Base-by-base conservation (phyloP, 1,139 yeast species). In the Taiozyma sp. region DNA sequence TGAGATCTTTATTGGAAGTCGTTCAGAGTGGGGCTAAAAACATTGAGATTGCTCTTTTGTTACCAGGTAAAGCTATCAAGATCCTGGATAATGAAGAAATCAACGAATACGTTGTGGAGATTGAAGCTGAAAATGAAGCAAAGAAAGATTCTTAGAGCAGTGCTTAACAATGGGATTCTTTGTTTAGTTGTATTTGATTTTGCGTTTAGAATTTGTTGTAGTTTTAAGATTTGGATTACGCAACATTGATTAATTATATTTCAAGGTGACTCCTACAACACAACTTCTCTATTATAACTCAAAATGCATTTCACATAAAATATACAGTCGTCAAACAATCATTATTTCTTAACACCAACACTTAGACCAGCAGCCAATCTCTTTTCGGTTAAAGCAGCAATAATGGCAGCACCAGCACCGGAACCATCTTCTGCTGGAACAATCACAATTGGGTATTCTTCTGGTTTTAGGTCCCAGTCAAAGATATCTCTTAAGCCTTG, bases 21-120 rank as follows among this genome's bases (percentile, higher is more conserved):
- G 99, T 93, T 30, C 99, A 95, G 72, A 91, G 98, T 3, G 99
- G 99, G 41, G 96, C 97, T 44, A 88, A 89, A 67, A 93, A 93
- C 68, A 90, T 93, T 65, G 99, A 93, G 69, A 84, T 93, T 51
- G 87, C 96, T 14, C 85, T 95, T 46, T 82, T 93, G 79, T 81
- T 80, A 58, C 88, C 97, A 35, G 57, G 54, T 16, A 50, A 53
- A 5, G 74, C 76, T 58, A 77, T 83, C 58, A 69, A 75, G 56
- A 72, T 76, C 53, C 75, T 87, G 67, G 74, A 81, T 30, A 78
- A 81, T 51, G 97, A 88, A 32, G 88, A 85, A 59, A 83, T 95
- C 58, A 87, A 83, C 59, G 76, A 76, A 49, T 80, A 83, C 61
- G 97, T 93, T 47, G 82, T 83, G 54, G 86, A 83, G 61, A 88